phyloP scores from a whole-genome alignment of 1,284 basidiomycete species.

The Neonothopanus nambi region DNA sequence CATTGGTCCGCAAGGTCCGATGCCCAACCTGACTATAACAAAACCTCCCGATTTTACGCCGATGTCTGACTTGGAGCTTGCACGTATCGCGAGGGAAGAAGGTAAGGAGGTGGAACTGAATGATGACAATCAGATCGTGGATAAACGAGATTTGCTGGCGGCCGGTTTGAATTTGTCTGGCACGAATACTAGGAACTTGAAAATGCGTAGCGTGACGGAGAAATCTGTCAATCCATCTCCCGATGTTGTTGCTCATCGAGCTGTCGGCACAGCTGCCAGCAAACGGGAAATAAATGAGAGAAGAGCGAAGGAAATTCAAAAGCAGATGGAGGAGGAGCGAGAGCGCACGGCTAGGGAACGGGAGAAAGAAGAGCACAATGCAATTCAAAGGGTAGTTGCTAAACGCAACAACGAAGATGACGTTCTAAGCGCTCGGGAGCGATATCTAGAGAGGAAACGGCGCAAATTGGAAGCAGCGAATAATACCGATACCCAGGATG shows the following conservation, averaged over 20 bases:
- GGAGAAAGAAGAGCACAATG: slow-evolving; percentile 59
- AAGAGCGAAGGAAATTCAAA: slow-evolving; percentile 69
- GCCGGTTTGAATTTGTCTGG: slow-evolving; percentile 92
- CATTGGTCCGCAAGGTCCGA: slow-evolving; percentile 63
- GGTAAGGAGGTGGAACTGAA: slow-evolving; percentile 94
- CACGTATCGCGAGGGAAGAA: slow-evolving; percentile 62
- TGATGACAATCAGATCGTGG: slow-evolving; percentile 96
- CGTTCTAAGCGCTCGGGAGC: slow-evolving; percentile 71
- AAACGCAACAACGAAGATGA: slow-evolving; percentile 73
- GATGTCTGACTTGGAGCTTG: slow-evolving; percentile 71
- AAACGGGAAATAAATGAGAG: slow-evolving; percentile 81
- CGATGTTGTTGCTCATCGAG: slow-evolving; percentile 55
- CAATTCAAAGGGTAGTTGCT: slow-evolving; percentile 51
- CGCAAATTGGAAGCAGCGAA: slow-evolving; percentile 56
- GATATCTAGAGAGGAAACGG: slow-evolving; percentile 81
- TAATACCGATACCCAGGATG: slow-evolving; percentile 28
- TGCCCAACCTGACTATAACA: slow-evolving; percentile 66
- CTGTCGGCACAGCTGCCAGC: slow-evolving; percentile 79
- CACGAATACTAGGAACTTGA: slow-evolving; percentile 62
- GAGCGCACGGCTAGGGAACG: slow-evolving; percentile 59
- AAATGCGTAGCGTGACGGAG: slow-evolving; percentile 46
- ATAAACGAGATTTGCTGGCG: slow-evolving; percentile 89
- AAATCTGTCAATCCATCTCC: slow-evolving; percentile 32
- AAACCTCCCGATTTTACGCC: slow-evolving; percentile 64
- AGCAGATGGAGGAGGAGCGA: slow-evolving; percentile 74